Base-by-base conservation (phyloP, 176 grass and related monocot species). In the Otatea glauca region DNA sequence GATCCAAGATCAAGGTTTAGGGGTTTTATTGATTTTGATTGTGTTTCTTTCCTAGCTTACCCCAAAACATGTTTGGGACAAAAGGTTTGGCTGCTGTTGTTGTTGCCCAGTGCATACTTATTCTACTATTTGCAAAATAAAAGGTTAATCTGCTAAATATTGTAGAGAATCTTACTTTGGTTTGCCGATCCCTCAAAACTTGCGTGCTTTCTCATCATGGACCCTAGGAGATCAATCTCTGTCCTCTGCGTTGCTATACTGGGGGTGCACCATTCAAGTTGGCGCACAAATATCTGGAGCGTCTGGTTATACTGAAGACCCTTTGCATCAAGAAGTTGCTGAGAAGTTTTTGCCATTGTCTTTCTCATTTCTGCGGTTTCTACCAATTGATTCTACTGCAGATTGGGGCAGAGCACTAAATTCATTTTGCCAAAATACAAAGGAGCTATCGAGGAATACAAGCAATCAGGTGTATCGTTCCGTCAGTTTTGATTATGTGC, bases 251-350 rank as follows among this genome's bases (percentile, higher is more conserved):
- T 75, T 95, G 53, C 65, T 91, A 81, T 98, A 95, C 81, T 98
- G 96, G 96, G 96, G 96, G 18, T 98, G 93, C 79, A 92, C 93
- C 35, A 98, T 90, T 85, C 96, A 98, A 95, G 91, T 89, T 83
- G 96, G 93, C 24, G 67, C 83, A 38, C 72, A 92, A 58, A 92
- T 98, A 85, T 86, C 74, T 86, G 93, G 89, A 48, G 93, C 91
- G 47, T 89, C 94, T 89, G 93, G 96, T 80, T 96, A 90, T 86
- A 42, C 86, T 51, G 77, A 90, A 75, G 77, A 89, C n/a, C n/a
- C n/a, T n/a, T n/a, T 79, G 42, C 32, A 83, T 74, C 69, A 87
- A 79, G 87, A 86, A 77, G 69, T 88, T 85, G 78, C 81, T 58
- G 67, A 85, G 54, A 93, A 90, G 59, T 98, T 96, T 34, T 71